These are phyloP conservation scores for Colletotrichum sp. DNA, from an alignment of 2,329 filamentous ascomycete genomes.

Conservation along the genomic window DNA sequence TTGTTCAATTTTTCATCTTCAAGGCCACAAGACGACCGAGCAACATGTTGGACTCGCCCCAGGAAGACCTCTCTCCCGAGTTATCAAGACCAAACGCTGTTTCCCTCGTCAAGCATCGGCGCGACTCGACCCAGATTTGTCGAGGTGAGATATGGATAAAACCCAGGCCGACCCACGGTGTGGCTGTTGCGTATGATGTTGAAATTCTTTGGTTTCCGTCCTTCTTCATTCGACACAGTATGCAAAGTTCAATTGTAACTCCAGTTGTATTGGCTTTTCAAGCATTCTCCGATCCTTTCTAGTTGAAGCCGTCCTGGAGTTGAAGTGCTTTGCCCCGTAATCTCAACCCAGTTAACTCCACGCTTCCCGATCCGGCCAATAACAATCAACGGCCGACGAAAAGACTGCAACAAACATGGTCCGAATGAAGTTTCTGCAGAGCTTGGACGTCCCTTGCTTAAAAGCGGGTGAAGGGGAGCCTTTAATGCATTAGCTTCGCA, in stretches of 20 bases:
- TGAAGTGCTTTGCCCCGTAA: neutral
- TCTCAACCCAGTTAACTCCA: neutral
- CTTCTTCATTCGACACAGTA: neutral
- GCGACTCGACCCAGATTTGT: neutral
- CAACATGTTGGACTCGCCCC: neutral
- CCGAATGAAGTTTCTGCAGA: neutral
- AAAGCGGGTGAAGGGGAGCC: constrained; percentile 42
- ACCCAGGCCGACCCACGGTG: neutral
- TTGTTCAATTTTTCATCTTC: neutral
- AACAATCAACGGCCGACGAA: neutral
- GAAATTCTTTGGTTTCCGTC: neutral
- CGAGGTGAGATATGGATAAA: neutral
- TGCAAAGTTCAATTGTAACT: neutral
- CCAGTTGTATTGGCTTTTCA: neutral
- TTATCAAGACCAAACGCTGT: neutral
- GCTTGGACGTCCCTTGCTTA: constrained; percentile 19
- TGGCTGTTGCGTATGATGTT: neutral
- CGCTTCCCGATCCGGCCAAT: neutral
- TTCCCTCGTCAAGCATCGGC: neutral
- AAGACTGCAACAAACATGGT: neutral
- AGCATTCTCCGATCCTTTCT: neutral
- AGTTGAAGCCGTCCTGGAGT: neutral
- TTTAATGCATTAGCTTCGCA: constrained; percentile 20
- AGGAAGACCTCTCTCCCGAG: neutral
- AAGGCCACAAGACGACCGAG: neutral